Base-by-base conservation (phyloP, 2,329 filamentous ascomycete species). In the Fusarium armeniacum region DNA sequence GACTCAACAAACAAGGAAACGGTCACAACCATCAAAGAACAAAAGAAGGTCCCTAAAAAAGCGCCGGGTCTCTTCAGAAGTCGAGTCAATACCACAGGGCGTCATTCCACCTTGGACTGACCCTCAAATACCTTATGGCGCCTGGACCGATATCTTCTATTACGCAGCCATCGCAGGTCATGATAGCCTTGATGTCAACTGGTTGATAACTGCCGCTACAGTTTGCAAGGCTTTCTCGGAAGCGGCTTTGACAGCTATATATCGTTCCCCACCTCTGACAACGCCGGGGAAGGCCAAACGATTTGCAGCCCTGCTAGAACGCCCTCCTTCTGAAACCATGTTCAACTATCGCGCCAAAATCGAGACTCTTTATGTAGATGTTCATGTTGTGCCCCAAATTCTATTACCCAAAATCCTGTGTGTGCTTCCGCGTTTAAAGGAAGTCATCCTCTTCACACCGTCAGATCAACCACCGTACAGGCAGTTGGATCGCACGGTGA, bases 261-360 rank as follows among this genome's bases (percentile, higher is more conserved):
- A 96, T 76, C 83, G 86, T 47, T 87, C 84, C 7, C 92, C 92
- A 11, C 89, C 89, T 2, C 81, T 96, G 45, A 83, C 86, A 62
- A 80, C 75, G 36, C 72, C 80, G 57, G 73, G 78, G 58, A 85
- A 83, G 76, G 80, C 81, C 41, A 81, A 80, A 69, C 78, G 79
- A n/a, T 79, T 87, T 5, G 78, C 80, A 36, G 73, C 82, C 28
- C 80, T 90, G 36, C 83, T 96, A 11, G 83, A 86, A n/a, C 79
- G 82, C 18, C 82, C 87, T 22, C 82, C 81, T 16, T 78, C 81
- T 6, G 77, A 80, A 4, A 85, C 86, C 2, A 76, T 78, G 3
- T 85, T 87, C 66, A 89, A 92, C 66, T 95, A 95, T 76, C 84
- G 86, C 41, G 84, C 84, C 70, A 97, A 94, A 81, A 85, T 96